Evolutionary conservation across 1,284 basidiomycete species (phyloP), one percentile per base, ranked within the genome.

Genomic region (Wallemia ichthyophaga): DNA sequence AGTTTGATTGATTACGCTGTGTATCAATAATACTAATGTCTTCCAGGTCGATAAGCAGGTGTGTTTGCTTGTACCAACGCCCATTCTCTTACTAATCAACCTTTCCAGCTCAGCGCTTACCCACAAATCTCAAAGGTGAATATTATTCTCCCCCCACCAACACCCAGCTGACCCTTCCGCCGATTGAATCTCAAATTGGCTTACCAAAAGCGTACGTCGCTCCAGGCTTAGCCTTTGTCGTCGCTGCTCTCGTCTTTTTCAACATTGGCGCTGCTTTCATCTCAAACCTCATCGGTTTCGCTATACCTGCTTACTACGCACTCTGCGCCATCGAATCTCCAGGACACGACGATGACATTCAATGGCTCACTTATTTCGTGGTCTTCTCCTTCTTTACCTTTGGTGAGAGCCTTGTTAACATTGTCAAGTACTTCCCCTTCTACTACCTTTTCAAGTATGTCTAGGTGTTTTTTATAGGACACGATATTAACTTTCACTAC

Each of bases 371-470:
- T 21, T 56, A 56, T 24, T 56, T 56, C n/a, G 55, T 56, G 15
- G 55, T 56, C 55, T 56, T 56, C 55, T 56, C 55, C 25, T 56
- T 56, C 55, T 26, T 56, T 15, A 56, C 55, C 25, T 56, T 56
- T 24, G 55, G 15, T 5, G 55, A 56, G 55, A 26, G 25, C 55
- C 3, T 56, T 9, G 27, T 56, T 2, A 26, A 25, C 17, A 56
- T 56, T 24, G 55, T 56, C 55, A 56, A 3, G 7, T 56, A 56
- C 55, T 56, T 56, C 55, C 55, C 71, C 56, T 66, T 85, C 81
- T 91, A 89, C 71, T 92, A 81, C 68, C 79, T 83, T 58, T 78
- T 85, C 76, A 91, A 91, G 82, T 84, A 81, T 59, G 61, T 81
- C 62, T n/a, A 15, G 9, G 11, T 33, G 7, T n/a, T 15, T 24